Base-by-base conservation (phyloP, 371 early-diverging fungal genomes). In the Syncephalastrum sp. region DNA sequence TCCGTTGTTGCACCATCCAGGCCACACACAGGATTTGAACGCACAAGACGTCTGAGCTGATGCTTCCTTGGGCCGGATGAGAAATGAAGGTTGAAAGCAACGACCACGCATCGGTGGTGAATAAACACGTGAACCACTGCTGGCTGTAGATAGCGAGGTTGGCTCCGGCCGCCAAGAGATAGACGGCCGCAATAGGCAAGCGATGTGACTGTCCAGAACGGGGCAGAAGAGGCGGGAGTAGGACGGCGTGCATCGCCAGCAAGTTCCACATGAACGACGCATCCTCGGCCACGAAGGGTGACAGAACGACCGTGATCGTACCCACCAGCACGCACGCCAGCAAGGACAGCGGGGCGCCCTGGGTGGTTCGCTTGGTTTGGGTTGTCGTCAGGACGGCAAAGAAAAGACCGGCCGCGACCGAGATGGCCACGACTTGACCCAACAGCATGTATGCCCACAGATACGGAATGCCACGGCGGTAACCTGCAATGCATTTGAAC, bases 401-500 rank as follows among this genome's bases (percentile, higher is more conserved):
- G 29, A 74, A 72, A 4, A 77, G 42, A 4, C 65, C 60, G 1
- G 68, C 50, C 5, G 75, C 63, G 41, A 64, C 55, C 4, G 78
- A 77, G 10, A 77, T 72, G 3, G 75, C 78, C 7, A 77, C 72
- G 5, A 72, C 61, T 53, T 77, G 70, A 12, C 78, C 75, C 4
- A 77, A 29, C 8, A 74, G 3, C 73, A 77, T 72, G 43, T 65
- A 72, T 7, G 72, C 73, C 78, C 78, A 74, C 14, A 61, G 42
- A 42, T 63, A 63, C 8, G 70, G 75, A 16, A 77, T 68, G 43
- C 50, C 47, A 8, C 74, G 68, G 16, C 70, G 59, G 41, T 56
- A 45, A 44, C 72, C 77, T 76, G 10, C 43, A 55, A 55, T 21
- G 7, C 42, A 46, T 53, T 46, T 42, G 4, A 5, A 25, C 2